phyloP scores from a whole-genome alignment of 2,329 filamentous ascomycete species.

The Xylariaceae sp. region DNA sequence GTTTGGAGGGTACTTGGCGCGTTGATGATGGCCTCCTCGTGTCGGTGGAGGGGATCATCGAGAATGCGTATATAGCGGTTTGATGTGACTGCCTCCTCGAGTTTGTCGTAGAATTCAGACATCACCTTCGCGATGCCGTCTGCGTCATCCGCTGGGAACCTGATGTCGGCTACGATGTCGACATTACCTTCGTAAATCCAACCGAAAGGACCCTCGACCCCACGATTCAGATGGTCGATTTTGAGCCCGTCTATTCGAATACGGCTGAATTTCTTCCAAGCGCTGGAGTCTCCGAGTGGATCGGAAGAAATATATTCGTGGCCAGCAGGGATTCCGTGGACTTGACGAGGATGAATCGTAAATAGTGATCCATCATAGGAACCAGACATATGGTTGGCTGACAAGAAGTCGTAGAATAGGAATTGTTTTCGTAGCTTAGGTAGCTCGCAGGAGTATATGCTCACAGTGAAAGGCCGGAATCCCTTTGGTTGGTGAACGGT shows the following conservation, averaged over 20 bases:
- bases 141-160: slow-evolving; percentile 86
- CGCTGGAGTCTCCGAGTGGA: slow-evolving; percentile 65
- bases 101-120: slow-evolving; percentile 94
- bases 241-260: slow-evolving; percentile 90
- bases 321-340: slow-evolving; percentile 74
- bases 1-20: slow-evolving; percentile 20
- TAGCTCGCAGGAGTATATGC: slow-evolving; percentile 93
- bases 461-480: slow-evolving; percentile 94
- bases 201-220: slow-evolving; percentile 89
- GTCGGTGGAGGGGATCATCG: slow-evolving; percentile 47
- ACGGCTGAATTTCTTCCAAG: slow-evolving; percentile 95
- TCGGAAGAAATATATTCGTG: slow-evolving; percentile 59
- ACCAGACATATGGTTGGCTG: slow-evolving; percentile 93
- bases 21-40: slow-evolving; percentile 29
- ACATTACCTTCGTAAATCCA: slow-evolving; percentile 99
- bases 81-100: slow-evolving; percentile 88
- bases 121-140: slow-evolving; percentile 92
- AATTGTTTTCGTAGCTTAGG: slow-evolving; percentile 93
- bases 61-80: slow-evolving; percentile 68
- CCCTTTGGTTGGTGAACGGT: slow-evolving; percentile 87
- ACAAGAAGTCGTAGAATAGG: slow-evolving; percentile 97
- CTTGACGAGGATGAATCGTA: slow-evolving; percentile 92
- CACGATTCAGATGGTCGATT: slow-evolving; percentile 94
- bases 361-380: slow-evolving; percentile 95
- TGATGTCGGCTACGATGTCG: slow-evolving; percentile 93